Conservation (phyloP, 2,329 filamentous ascomycete species). For the Onygenales sp. region DNA sequence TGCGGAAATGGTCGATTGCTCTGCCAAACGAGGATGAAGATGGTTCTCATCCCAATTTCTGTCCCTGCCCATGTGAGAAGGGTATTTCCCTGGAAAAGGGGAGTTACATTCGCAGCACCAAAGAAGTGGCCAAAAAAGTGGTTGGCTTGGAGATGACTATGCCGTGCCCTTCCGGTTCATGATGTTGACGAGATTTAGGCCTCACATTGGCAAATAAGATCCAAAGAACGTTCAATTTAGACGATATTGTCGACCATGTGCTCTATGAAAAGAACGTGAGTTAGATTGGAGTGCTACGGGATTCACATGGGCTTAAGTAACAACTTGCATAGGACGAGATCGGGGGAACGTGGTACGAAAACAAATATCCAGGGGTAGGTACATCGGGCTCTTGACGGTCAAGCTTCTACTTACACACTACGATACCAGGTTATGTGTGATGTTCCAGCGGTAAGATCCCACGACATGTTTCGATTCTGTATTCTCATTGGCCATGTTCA, state of each 20-base stretch:
- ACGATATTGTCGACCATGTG: constrained; percentile 3
- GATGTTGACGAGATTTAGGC: not conserved
- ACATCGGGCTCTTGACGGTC: not conserved
- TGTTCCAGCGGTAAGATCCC: constrained; percentile 44
- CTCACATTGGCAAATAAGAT: not conserved
- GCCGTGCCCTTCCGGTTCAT: not conserved
- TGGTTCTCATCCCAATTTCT: not conserved
- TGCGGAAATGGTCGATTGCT: not conserved
- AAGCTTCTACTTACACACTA: not conserved
- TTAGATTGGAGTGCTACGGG: not conserved
- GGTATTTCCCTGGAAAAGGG: not conserved
- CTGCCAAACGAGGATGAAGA: not conserved
- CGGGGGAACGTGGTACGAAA: constrained; percentile 25
- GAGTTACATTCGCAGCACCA: no score
- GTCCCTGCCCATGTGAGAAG: no score
- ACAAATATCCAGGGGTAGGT: constrained; percentile 13
- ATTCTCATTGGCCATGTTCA: constrained; percentile 59
- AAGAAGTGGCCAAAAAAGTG: no score
- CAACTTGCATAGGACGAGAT: constrained; percentile 12
- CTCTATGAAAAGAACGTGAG: constrained; percentile 20
- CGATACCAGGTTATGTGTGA: constrained; percentile 12
- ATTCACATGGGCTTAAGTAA: not conserved
- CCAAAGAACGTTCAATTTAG: not conserved
- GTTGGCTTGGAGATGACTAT: no score
- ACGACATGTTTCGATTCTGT: constrained; percentile 60